Base-by-base conservation (phyloP, 1,139 yeast species). In the Geotrichum armillariae region DNA sequence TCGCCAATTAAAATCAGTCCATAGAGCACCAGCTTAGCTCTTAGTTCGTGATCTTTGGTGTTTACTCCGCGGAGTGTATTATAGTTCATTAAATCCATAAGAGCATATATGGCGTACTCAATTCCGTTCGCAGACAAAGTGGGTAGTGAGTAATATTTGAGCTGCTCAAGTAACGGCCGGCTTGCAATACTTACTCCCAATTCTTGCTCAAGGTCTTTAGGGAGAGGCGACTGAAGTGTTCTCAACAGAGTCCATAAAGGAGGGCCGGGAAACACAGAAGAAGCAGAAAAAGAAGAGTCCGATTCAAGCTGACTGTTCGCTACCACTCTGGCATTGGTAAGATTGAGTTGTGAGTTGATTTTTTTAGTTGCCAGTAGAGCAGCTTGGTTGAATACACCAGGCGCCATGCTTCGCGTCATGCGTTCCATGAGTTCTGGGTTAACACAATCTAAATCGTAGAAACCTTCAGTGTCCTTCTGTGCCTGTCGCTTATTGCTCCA, bases 121-220 rank as follows among this genome's bases (percentile, higher is more conserved):
- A 53, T 41, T 11, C 53, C 56, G 16, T 41, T 18, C 1, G 43
- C 39, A 2, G 51, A 36, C 1, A 49, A 45, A 14, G 29, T 36
- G 5, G 49, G 49, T 17, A 53, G 31, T 7, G 43, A 18, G 41
- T 40, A 49, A 38, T 48, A 53, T 32, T 39, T 33, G 23, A 53
- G 49, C 36, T 49, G 52, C 25, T 48, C 53, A 2, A 45, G 29
- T 4, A 48, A 36, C 5, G 56, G 55, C 7, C 54, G 46, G 9
- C 32, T 14, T 3, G 50, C 52, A 1, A 53, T 27, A 18, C 39
- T 29, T 11, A 36, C 16, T 7, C 48, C 48, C 9, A 49, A 34
- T 4, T 32, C 41, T 11, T 14, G 38, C 27, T 44, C 39, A 9
- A 49, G 20, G 20, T 22, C 22, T 2, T 31, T 17, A 7, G 47